A percentile compares a stretch with the other conserved stretches of the same genome.
phyloP scores from a whole-genome alignment of 208 protist genomes.

The Acanthamoeba divionensis region DNA sequence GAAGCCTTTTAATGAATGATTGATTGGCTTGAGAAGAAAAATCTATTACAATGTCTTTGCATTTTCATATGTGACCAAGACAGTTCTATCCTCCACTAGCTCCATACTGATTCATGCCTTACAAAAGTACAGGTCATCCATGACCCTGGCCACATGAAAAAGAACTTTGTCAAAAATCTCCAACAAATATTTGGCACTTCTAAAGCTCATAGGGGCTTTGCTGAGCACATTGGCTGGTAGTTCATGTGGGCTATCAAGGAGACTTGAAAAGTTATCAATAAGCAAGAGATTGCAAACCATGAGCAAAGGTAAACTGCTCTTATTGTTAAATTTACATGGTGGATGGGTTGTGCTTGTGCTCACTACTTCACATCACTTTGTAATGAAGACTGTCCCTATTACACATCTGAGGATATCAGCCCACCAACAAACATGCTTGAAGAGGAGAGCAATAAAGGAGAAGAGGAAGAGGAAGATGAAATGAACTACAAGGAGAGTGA shows the following conservation, averaged over 20 bases:
- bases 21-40: not conserved
- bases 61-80: not conserved
- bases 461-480: not conserved
- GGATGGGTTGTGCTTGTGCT: not conserved
- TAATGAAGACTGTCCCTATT: not conserved
- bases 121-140: not conserved
- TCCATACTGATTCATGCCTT: not conserved
- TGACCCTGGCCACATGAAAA: not conserved
- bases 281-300: not conserved
- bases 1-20: not conserved
- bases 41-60: not conserved
- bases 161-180: conserved; percentile 23
- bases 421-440: not conserved
- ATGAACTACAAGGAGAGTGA: not conserved
- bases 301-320: not conserved
- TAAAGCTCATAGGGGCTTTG: not conserved
- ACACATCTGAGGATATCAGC: not conserved
- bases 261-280: not conserved
- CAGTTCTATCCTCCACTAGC: not conserved
- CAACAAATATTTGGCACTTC: not conserved
- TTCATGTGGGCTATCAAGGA: not conserved
- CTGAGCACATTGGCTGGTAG: not conserved
- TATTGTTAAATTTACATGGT: not conserved
- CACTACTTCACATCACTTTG: not conserved
- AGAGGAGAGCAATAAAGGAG: not conserved